Evolutionary conservation across 1,284 basidiomycete species (phyloP).

Genomic region (Leccinum pachyderme): DNA sequence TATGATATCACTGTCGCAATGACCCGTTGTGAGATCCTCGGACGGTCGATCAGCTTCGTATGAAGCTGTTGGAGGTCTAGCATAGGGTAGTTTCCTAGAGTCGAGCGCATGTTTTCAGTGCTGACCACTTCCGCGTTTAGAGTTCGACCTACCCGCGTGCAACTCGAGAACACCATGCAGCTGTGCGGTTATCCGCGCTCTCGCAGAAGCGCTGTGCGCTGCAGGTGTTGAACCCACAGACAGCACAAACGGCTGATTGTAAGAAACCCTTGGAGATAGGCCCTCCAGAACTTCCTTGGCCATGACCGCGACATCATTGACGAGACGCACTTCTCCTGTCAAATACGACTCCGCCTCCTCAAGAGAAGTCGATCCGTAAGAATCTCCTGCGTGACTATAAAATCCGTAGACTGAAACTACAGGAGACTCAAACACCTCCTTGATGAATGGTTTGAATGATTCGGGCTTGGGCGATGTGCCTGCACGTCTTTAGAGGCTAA

Average conservation of each 20-base stretch:
- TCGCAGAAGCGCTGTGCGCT: conserved; percentile 70
- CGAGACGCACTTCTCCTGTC: conserved; percentile 69
- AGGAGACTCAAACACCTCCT: conserved; percentile 48
- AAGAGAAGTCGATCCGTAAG: conserved; percentile 70
- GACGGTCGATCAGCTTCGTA: conserved; percentile 60
- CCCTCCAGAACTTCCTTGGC: conserved; percentile 50
- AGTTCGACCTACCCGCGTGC: conserved; percentile 59
- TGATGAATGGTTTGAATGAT: conserved; percentile 58
- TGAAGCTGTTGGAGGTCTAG: conserved; percentile 82
- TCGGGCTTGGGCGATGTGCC: conserved; percentile 60
- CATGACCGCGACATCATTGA: conserved; percentile 62
- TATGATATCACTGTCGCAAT: conserved; percentile 73
- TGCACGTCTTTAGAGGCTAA: conserved; percentile 61
- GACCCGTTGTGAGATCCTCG: conserved; percentile 65
- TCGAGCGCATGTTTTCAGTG: conserved; percentile 9
- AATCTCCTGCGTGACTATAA: conserved; percentile 78
- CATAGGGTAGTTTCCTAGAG: conserved; percentile 76
- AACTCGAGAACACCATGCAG: conserved; percentile 66
- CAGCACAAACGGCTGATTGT: conserved; percentile 58
- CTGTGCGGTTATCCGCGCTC: conserved; percentile 46
- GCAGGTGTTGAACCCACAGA: conserved; percentile 88
- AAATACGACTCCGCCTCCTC: conserved; percentile 65
- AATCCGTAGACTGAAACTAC: conserved; percentile 74
- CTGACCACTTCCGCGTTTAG: background rate
- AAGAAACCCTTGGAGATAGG: conserved; percentile 30